Evolutionary conservation across 1,284 basidiomycete genomes (phyloP), one percentile per base, ranked within the genome.

Genomic region (Apiotrichum veenhuisii): DNA sequence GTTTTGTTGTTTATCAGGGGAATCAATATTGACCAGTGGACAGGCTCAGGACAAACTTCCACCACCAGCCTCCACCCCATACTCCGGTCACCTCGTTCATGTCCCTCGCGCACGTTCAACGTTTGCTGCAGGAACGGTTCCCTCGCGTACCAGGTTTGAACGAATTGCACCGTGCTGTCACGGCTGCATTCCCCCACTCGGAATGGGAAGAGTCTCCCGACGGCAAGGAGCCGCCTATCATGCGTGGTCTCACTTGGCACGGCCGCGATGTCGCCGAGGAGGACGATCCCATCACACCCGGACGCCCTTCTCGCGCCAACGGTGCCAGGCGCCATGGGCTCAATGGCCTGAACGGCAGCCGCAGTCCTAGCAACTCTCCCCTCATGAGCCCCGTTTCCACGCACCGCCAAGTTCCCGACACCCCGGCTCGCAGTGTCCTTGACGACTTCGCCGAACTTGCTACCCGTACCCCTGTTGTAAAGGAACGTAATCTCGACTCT

Each of bases 41-140:
- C 53, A 75, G 73, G 73, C 63, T 75, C 17, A 68, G 71, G 23
- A 72, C 69, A 38, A 75, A 75, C 62, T 75, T 75, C 54, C 70
- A 73, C 51, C 70, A 75, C 55, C 63, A 69, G 30, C 69, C 70
- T 12, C 65, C 67, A 22, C 63, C 64, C 20, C 70, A 71, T 53
- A 68, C 64, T 23, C 57, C 64, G 18, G 55, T 70, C 33, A 70
- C 69, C 7, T 67, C 68, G 1, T 67, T 65, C 33, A 72, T 72
- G 67, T 70, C 70, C 10, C 63, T 73, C 15, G 69, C 67, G 23
- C 69, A 67, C 33, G 66, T 75, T 36, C 69, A 71, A 15, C 64
- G 66, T 18, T 61, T 75, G 15, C 59, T 75, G 2, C 66, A 69
- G 33, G 71, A 75, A 54, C 67, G 71, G 17, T 73, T 75, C 63